Evolutionary conservation across 805 yeast species (phyloP).

Genomic region (Zygoascus biomembranicola): DNA sequence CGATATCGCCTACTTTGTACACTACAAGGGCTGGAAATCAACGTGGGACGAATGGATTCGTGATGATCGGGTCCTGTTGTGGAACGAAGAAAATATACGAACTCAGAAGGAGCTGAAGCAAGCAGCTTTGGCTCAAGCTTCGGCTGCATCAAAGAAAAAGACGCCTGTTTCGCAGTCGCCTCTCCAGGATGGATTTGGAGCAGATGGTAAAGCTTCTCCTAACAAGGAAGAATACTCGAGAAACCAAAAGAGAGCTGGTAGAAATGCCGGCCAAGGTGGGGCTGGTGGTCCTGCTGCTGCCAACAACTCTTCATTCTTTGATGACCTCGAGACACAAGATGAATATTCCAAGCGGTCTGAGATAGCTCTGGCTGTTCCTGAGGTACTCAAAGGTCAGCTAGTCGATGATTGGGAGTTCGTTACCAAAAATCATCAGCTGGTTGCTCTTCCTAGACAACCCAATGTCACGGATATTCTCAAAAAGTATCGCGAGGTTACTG

Average conservation of each 20-base stretch:
- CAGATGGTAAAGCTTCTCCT: not conserved
- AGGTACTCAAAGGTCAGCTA: slow-evolving; percentile 55
- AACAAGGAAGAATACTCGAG: not conserved
- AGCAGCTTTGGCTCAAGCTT: slow-evolving; percentile 31
- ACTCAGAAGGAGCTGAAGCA: slow-evolving; percentile 53
- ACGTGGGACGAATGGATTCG: slow-evolving; percentile 98
- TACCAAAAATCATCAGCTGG: slow-evolving; percentile 69
- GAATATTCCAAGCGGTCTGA: slow-evolving; percentile 36
- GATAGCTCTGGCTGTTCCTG: slow-evolving; percentile 52
- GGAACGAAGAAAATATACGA: slow-evolving; percentile 57
- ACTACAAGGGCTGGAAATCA: slow-evolving; percentile 91
- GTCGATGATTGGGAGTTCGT: slow-evolving; percentile 93
- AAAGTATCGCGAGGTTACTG: slow-evolving; percentile 35
- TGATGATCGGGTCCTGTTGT: slow-evolving; percentile 55
- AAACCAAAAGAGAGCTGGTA: not conserved
- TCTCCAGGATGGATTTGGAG: not conserved
- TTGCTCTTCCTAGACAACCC: slow-evolving; percentile 52
- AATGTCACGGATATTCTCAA: slow-evolving; percentile 47
- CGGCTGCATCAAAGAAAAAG: slow-evolving; percentile 12
- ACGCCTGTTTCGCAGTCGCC: slow-evolving; percentile 6
- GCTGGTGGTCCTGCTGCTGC: slow-evolving; percentile 1
- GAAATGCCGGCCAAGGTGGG: not conserved
- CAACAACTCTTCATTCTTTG: not conserved
- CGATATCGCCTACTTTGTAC: slow-evolving; percentile 54
- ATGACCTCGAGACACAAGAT: slow-evolving; percentile 29